Evolutionary conservation across 352 stramenopile genomes (phyloP).

Genomic region (Pythium biforme): DNA sequence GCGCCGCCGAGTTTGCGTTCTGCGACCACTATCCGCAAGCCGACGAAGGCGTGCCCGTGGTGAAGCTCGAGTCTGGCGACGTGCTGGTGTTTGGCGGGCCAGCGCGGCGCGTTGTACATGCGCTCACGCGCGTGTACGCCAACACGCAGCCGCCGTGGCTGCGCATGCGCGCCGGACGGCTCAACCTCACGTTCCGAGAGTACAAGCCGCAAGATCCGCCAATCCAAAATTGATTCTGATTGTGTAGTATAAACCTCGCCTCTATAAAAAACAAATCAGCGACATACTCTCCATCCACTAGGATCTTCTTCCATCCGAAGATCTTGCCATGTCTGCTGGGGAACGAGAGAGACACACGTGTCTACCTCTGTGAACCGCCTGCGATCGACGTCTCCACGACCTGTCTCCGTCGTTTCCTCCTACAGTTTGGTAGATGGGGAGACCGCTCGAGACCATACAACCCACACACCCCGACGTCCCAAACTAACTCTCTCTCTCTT

Average conservation of each 20-base stretch:
- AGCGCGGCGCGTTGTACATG: slow-evolving; percentile 57
- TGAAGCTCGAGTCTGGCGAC: slow-evolving; percentile 64
- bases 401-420: too few relatives aligned
- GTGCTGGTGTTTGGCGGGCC: slow-evolving; percentile 72
- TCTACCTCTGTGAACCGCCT: too few relatives aligned
- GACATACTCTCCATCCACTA: neutral
- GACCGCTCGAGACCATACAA: neutral
- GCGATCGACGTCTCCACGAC: too few relatives aligned
- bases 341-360: too few relatives aligned
- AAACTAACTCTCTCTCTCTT: neutral
- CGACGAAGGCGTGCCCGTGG: slow-evolving; percentile 49
- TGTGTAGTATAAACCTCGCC: too few relatives aligned
- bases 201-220: slow-evolving; percentile 34
- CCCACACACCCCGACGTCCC: neutral
- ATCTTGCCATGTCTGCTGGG: too few relatives aligned
- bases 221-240: neutral
- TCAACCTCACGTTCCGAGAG: slow-evolving; percentile 76
- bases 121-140: slow-evolving; percentile 62
- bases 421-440: too few relatives aligned
- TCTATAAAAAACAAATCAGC: too few relatives aligned
- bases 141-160: slow-evolving; percentile 52
- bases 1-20: slow-evolving; percentile 65
- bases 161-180: slow-evolving; percentile 52
- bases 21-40: slow-evolving; percentile 54
- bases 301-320: neutral